A percentile compares a stretch with the other conserved stretches of the same genome.
Evolutionary conservation across 169 alveolate species (phyloP).

Genomic region (Plasmodium knowlesi): DNA sequence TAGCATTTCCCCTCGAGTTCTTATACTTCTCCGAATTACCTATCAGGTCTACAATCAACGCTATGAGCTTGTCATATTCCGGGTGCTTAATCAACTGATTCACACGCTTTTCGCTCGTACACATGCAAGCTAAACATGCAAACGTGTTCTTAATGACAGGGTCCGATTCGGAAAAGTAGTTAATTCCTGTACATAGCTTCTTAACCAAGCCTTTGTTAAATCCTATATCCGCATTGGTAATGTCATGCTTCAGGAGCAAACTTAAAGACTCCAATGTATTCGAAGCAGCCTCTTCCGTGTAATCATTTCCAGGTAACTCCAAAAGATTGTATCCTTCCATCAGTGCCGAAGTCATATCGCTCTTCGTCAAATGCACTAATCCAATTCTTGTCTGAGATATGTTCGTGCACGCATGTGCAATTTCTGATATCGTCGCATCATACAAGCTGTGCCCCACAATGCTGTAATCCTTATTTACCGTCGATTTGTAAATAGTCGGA

Average conservation of each 20-base stretch:
- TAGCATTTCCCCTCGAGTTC: slow-evolving; percentile 74
- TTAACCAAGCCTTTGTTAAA: slow-evolving; percentile 86
- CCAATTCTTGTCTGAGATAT: slow-evolving; percentile 81
- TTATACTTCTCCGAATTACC: slow-evolving; percentile 66
- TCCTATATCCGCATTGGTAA: slow-evolving; percentile 87
- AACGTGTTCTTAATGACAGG: slow-evolving; percentile 89
- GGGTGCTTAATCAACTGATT: slow-evolving; percentile 85
- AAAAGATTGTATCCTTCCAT: slow-evolving; percentile 24
- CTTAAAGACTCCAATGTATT: slow-evolving; percentile 82
- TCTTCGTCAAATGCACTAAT: slow-evolving; percentile 77
- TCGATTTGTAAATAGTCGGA: slow-evolving; percentile 44
- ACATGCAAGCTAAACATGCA: slow-evolving; percentile 91
- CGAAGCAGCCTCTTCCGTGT: slow-evolving; percentile 82
- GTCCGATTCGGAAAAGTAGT: slow-evolving; percentile 86
- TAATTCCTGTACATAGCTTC: slow-evolving; percentile 87
- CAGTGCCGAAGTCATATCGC: slow-evolving; percentile 21
- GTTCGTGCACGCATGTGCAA: slow-evolving; percentile 77
- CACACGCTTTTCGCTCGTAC: slow-evolving; percentile 89
- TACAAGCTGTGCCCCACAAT: slow-evolving; percentile 77
- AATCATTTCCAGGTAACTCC: slow-evolving; percentile 63
- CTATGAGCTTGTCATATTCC: slow-evolving; percentile 83
- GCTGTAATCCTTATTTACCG: slow-evolving; percentile 70
- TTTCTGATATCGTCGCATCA: slow-evolving; percentile 79
- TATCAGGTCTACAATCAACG: slow-evolving; percentile 50
- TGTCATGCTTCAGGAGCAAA: slow-evolving; percentile 87